phyloP scores from a whole-genome alignment of 129 eudicot species.

The Arctium minus region DNA sequence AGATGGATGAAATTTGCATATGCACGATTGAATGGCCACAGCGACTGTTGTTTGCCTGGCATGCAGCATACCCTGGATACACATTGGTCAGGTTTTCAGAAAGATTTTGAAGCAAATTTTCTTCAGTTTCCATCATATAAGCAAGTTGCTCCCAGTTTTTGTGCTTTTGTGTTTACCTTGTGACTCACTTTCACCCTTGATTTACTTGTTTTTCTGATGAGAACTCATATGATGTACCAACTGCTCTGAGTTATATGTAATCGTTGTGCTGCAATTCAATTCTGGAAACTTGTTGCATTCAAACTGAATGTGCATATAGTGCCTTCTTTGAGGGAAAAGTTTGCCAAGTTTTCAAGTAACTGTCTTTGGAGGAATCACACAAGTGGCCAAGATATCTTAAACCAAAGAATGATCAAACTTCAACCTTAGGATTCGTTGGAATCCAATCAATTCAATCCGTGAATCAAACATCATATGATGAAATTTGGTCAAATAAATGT shows the following conservation, averaged over 20 bases:
- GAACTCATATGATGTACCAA: background rate
- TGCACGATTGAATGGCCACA: background rate
- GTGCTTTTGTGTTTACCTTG: background rate
- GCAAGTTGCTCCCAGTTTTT: background rate
- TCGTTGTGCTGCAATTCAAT: background rate
- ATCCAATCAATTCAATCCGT: no score
- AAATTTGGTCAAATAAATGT: no score
- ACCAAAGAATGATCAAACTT: no score
- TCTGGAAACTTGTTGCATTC: background rate
- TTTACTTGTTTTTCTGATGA: background rate
- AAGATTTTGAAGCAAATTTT: background rate
- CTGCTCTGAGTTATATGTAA: background rate
- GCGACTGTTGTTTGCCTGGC: background rate
- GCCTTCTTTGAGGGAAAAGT: background rate
- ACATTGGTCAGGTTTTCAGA: background rate
- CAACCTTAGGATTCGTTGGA: no score
- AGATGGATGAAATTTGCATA: slow-evolving; percentile 13
- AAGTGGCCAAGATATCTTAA: background rate
- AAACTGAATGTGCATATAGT: background rate
- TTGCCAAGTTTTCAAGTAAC: background rate
- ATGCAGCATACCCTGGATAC: background rate
- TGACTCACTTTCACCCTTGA: background rate
- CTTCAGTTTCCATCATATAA: background rate
- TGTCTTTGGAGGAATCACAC: background rate
- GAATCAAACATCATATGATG: no score